Evolutionary conservation across 2,329 filamentous ascomycete genomes (phyloP).

Genomic region (Aspergillus aculeatinus): DNA sequence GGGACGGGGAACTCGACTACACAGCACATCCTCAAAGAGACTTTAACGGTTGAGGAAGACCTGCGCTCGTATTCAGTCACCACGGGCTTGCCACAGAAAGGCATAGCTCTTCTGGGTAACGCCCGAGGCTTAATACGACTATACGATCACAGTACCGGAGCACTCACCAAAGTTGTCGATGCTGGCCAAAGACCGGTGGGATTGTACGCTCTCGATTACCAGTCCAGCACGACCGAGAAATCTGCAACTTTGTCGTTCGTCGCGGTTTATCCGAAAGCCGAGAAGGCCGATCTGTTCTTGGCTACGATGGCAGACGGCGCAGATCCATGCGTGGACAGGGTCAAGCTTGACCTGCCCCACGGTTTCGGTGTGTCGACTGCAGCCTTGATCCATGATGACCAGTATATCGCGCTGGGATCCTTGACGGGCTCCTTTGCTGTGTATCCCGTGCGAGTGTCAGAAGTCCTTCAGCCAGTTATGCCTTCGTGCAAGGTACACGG

Average conservation of each 20-base stretch:
- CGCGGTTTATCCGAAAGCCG: slow-evolving; percentile 25
- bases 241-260: slow-evolving; percentile 25
- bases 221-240: slow-evolving; percentile 3
- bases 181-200: slow-evolving; percentile 29
- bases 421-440: slow-evolving; percentile 55
- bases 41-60: slow-evolving; percentile 29
- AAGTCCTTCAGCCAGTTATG: slow-evolving; percentile 23
- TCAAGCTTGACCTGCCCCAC: slow-evolving; percentile 36
- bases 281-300: slow-evolving; percentile 32
- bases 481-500: slow-evolving; percentile 44
- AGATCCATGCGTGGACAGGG: slow-evolving; percentile 41
- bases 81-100: slow-evolving; percentile 27
- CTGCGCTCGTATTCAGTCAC: slow-evolving; percentile 33
- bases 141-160: slow-evolving; percentile 34
- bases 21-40: slow-evolving; percentile 22
- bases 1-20: slow-evolving; percentile 9
- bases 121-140: slow-evolving; percentile 33
- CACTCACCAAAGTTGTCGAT: slow-evolving; percentile 27
- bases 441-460: slow-evolving; percentile 35
- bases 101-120: slow-evolving; percentile 38
- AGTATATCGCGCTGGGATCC: slow-evolving; percentile 55
- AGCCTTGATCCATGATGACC: slow-evolving; percentile 30
- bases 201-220: slow-evolving; percentile 27
- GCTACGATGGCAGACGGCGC: slow-evolving; percentile 17
- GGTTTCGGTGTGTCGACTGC: slow-evolving; percentile 56